phyloP scores from a whole-genome alignment of 345 rosid genomes.

The Anacardium occidentale region DNA sequence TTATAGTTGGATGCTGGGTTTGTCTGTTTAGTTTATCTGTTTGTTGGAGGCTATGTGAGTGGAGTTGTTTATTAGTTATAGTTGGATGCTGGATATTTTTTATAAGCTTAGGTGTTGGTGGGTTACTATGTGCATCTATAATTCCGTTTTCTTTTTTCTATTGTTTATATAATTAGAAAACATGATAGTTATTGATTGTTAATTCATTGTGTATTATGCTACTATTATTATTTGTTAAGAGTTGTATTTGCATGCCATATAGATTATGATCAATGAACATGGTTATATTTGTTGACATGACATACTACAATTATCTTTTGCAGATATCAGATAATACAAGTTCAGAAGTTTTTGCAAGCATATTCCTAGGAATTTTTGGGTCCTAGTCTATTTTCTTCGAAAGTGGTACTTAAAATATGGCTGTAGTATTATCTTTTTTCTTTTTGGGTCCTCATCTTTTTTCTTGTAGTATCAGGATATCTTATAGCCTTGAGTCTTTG shows the following conservation, averaged over 20 bases:
- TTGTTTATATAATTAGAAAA: background rate
- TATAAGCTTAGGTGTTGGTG: background rate
- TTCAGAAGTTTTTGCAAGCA: background rate
- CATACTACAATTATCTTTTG: background rate
- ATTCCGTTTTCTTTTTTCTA: background rate
- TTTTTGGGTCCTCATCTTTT: background rate
- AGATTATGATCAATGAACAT: background rate
- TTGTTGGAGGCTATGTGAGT: background rate
- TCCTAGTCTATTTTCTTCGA: background rate
- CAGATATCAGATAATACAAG: constrained; percentile 6
- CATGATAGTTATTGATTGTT: background rate
- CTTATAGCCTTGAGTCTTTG: background rate
- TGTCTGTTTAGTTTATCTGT: background rate
- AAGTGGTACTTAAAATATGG: too few species aligned
- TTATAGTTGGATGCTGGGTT: background rate
- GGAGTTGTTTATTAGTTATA: background rate
- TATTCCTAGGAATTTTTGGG: background rate
- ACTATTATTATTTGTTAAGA: background rate
- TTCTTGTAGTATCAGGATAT: background rate
- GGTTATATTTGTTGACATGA: background rate
- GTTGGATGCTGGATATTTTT: background rate
- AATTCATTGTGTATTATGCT: background rate
- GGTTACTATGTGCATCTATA: background rate
- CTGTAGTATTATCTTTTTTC: too few species aligned
- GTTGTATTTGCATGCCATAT: constrained; percentile 5